Evolutionary conservation across 495 filamentous ascomycete genomes (phyloP), one percentile per base, ranked within the genome.

Genomic region (Diplogelasinospora grovesii): DNA sequence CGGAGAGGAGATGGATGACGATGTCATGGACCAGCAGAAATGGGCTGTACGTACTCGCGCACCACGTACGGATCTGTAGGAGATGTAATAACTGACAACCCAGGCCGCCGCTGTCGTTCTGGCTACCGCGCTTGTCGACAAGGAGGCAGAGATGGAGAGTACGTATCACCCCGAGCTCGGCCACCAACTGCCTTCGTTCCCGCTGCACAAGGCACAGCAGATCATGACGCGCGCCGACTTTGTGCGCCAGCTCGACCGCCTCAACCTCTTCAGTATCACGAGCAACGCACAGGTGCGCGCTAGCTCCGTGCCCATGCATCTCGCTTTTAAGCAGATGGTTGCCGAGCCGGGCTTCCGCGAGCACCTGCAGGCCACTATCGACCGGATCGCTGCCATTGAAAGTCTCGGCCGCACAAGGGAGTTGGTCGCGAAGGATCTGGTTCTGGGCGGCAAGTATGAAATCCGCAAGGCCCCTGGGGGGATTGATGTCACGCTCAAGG

Each of bases 21-120:
- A 98, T 63, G 92, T 96, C 26, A 97, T 98, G 92, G 88, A 97
- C 54, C 83, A 96, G 63, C 92, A 97, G 50, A 98, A 98, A 57
- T 92, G 83, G 65, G 83, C 90, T 22, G 82, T 87, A 62, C 60
- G 81, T 69, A 28, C 5, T n/a, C 27, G 8, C n/a, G 16, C 14
- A 11, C 13, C 24, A 39, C 6, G 15, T 11, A 10, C 22, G 15
- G 26, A 18, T 27, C 23, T 22, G n/a, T n/a, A 3, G 8, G 13
- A 27, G 7, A 16, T 35, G 23, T 26, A 22, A 16, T 26, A 23
- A 22, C 15, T 25, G 24, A 14, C 24, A 11, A 13, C 35, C 27
- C 24, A 87, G 74, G 85, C 88, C 9, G 87, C 90, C 6, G 89
- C 92, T 11, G 92, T 97, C 78, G 86, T 97, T 11, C 74, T 98